phyloP scores from a whole-genome alignment of 108 stramenopile genomes.

The Pseudonitzschia delicatissima region DNA sequence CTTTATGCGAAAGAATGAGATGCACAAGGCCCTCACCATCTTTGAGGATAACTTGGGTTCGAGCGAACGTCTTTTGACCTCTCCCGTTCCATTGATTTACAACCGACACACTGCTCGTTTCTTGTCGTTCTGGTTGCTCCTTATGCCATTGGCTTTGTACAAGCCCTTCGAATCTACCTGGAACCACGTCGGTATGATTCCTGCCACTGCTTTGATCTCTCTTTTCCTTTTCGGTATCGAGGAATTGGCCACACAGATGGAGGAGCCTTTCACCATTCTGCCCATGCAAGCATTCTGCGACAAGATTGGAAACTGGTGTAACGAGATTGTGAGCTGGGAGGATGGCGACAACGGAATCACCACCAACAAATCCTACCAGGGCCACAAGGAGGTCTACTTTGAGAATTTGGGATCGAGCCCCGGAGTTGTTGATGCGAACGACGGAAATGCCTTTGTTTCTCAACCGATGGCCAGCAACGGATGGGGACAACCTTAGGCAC shows the following conservation, averaged over 20 bases:
- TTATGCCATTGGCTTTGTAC: slow-evolving; percentile 57
- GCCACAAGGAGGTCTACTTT: slow-evolving; percentile 5
- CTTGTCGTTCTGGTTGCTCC: slow-evolving; percentile 51
- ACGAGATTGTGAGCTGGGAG: slow-evolving; percentile 49
- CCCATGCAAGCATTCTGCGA: slow-evolving; percentile 71
- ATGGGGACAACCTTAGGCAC: no score
- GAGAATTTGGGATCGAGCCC: not conserved
- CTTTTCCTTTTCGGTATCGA: slow-evolving; percentile 70
- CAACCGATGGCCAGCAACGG: no score
- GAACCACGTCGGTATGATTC: slow-evolving; percentile 61
- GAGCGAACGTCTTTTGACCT: slow-evolving; percentile 56
- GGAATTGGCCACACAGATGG: slow-evolving; percentile 65
- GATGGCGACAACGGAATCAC: slow-evolving; percentile 40
- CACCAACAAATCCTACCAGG: not conserved
- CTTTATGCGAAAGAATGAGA: slow-evolving; percentile 61
- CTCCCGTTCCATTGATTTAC: slow-evolving; percentile 62
- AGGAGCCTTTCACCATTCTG: slow-evolving; percentile 74
- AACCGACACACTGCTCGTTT: slow-evolving; percentile 64
- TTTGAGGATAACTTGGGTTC: slow-evolving; percentile 68
- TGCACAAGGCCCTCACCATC: slow-evolving; percentile 52
- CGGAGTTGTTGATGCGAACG: slow-evolving; percentile 4
- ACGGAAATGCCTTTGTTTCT: slow-evolving; percentile 18
- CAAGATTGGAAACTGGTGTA: slow-evolving; percentile 56
- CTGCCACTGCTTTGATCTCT: slow-evolving; percentile 46
- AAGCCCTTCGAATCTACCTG: slow-evolving; percentile 43